Conservation (phyloP, 108 stramenopile species). For the Poteriospumella lacustris region DNA sequence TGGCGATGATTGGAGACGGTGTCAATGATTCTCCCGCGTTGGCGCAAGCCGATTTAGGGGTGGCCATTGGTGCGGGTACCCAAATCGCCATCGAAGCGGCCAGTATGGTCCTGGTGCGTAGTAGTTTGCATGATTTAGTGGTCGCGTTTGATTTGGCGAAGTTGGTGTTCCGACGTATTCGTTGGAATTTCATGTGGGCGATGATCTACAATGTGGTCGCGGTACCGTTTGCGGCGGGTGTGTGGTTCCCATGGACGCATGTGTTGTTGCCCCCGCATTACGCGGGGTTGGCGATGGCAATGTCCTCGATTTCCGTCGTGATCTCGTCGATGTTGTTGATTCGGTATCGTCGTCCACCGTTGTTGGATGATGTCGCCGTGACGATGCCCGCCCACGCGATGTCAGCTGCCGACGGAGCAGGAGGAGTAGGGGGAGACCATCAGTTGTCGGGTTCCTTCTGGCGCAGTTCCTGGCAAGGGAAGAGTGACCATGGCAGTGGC, state of each 20-base stretch:
- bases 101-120: slow-evolving; percentile 82
- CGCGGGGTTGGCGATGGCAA: slow-evolving; percentile 85
- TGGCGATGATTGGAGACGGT: slow-evolving; percentile 96
- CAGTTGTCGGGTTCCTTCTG: background rate
- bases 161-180: slow-evolving; percentile 73
- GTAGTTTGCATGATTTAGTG: slow-evolving; percentile 73
- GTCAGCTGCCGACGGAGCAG: background rate
- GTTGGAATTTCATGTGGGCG: slow-evolving; percentile 81
- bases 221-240: slow-evolving; percentile 90
- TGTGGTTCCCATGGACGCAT: slow-evolving; percentile 75
- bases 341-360: background rate
- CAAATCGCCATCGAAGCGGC: slow-evolving; percentile 83
- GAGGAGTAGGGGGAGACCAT: background rate
- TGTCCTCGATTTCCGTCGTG: slow-evolving; percentile 25
- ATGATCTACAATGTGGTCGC: slow-evolving; percentile 86
- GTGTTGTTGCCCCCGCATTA: slow-evolving; percentile 76
- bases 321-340: slow-evolving; percentile 20
- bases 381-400: background rate
- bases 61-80: slow-evolving; percentile 90
- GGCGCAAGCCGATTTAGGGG: slow-evolving; percentile 85
- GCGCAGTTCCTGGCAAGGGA: background rate
- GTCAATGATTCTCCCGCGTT: slow-evolving; percentile 95
- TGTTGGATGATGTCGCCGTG: background rate
- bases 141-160: slow-evolving; percentile 76
- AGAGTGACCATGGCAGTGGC: background rate